phyloP scores from a whole-genome alignment of 2,329 filamentous ascomycete genomes.

The Berkeleyomyces basicola region DNA sequence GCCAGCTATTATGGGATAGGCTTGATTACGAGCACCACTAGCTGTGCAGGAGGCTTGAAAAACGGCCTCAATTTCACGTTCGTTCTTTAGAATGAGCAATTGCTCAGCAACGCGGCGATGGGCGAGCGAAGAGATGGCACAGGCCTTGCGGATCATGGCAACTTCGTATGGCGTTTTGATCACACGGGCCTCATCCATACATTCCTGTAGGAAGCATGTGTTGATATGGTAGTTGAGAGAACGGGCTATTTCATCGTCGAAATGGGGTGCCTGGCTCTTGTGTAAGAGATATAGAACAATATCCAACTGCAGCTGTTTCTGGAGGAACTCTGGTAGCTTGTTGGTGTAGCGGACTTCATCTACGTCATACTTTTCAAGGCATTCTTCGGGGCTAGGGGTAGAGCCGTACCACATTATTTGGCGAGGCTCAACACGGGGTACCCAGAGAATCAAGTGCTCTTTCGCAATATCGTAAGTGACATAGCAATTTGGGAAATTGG shows the following conservation, averaged over 20 bases:
- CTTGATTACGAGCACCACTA: slow-evolving; percentile 56
- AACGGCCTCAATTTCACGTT: slow-evolving; percentile 67
- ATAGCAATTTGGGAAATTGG: slow-evolving; percentile 35
- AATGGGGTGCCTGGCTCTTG: slow-evolving; percentile 25
- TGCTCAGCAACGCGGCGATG: slow-evolving; percentile 56
- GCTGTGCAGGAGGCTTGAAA: slow-evolving; percentile 60
- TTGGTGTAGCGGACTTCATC: slow-evolving; percentile 49
- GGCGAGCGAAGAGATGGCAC: slow-evolving; percentile 59
- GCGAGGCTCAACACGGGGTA: slow-evolving; percentile 48
- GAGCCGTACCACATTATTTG: slow-evolving; percentile 48
- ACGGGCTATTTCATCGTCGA: slow-evolving; percentile 23
- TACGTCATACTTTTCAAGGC: slow-evolving; percentile 46
- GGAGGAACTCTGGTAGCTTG: slow-evolving; percentile 33
- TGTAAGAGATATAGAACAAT: slow-evolving; percentile 30
- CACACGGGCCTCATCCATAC: slow-evolving; percentile 66
- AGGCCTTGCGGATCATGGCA: slow-evolving; percentile 63
- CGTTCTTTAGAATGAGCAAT: slow-evolving; percentile 49
- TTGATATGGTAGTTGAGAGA: slow-evolving; percentile 27
- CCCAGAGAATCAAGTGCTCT: slow-evolving; percentile 54
- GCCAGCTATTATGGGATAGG: slow-evolving; percentile 81
- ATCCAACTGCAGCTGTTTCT: slow-evolving; percentile 21
- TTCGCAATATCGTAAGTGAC: slow-evolving; percentile 40
- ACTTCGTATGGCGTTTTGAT: slow-evolving; percentile 80
- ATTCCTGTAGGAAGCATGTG: slow-evolving; percentile 38
- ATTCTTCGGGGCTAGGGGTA: slow-evolving; percentile 43